Evolutionary conservation across 495 filamentous ascomycete species (phyloP).

Genomic region (Astrothelium subdiscretum): DNA sequence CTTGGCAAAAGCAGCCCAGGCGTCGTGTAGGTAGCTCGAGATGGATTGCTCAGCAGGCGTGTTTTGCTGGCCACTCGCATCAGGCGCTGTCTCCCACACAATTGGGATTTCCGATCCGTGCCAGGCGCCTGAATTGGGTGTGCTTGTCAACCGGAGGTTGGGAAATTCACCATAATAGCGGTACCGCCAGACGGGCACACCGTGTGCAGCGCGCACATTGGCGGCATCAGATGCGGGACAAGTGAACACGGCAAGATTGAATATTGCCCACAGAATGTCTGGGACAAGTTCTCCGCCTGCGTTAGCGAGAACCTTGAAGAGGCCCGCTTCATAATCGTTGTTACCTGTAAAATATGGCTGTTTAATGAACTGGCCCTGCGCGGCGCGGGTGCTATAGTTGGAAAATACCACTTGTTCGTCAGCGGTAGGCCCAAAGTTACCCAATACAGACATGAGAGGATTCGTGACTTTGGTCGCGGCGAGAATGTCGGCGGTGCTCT

Average conservation of each 20-base stretch:
- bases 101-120: conserved; percentile 39
- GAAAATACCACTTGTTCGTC: conserved; percentile 10
- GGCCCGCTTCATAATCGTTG: conserved; percentile 37
- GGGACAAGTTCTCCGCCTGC: conserved; percentile 17
- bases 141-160: conserved; percentile 27
- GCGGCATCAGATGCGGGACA: conserved; percentile 33
- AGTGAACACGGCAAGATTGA: conserved; percentile 35
- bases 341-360: conserved; percentile 30
- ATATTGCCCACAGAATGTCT: conserved; percentile 27
- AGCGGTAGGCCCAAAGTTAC: conserved; percentile 1
- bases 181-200: conserved; percentile 38
- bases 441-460: not conserved
- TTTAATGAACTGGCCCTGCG: conserved; percentile 6
- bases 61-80: conserved; percentile 28
- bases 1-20: conserved; percentile 41
- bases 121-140: conserved; percentile 34
- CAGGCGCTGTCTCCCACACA: conserved; percentile 35
- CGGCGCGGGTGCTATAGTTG: conserved; percentile 4
- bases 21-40: conserved; percentile 31
- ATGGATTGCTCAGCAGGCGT: conserved; percentile 23
- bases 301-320: conserved; percentile 29
- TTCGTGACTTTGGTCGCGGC: conserved; percentile 14
- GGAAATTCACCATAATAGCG: conserved; percentile 41
- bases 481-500: conserved; percentile 24
- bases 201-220: conserved; percentile 20